Base-by-base conservation (phyloP, 208 protist genomes). In the Leishmania braziliensis region DNA sequence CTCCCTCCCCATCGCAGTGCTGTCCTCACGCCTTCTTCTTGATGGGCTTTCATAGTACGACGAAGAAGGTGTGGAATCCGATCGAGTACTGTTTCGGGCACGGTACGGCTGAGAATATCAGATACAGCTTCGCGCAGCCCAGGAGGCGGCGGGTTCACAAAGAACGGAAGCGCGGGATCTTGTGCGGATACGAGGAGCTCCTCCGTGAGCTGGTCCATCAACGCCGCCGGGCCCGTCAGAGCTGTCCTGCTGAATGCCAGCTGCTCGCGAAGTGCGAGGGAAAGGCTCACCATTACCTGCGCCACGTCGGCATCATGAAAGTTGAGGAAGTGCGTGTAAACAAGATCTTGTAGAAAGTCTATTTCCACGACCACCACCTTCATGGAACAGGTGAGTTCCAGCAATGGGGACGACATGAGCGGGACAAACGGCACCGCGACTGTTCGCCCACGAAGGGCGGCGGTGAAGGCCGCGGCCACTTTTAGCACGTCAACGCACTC, bases 21-120 rank as follows among this genome's bases (percentile, higher is more conserved):
- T 48, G 75, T 86, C 66, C 76, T 78, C 74, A 97, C 87, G 2
- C 89, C 91, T n/a, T 89, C 85, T 26, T 91, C 48, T 79, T 97
- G 94, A 81, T 97, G 94, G 66, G 81, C 77, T 58, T 86, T 86
- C 18, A 97, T 78, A 39, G 36, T 63, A 2, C 20, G 43, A 18
- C 72, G 54, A 39, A 91, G 81, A 16, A 75, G 54, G 16, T 56
- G 73, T 20, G 87, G 81, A n/a, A 90, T 74, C 51, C 72, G 75
- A 33, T 86, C 66, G 9, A 86, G 29, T 5, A 50, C 18, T 36
- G 12, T 18, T 23, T 58, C 73, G 8, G 77, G 53, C 26, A 82
- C 1, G 2, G 53, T 66, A 18, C 63, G 2, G 43, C 46, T 58
- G 14, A 39, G 33, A 72, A 82, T 70, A 5, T 12, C 36, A 20